These are phyloP conservation scores for Umbelopsis sp. DNA, from an alignment of 192 early-diverging fungal species.

Conservation along the genomic window DNA sequence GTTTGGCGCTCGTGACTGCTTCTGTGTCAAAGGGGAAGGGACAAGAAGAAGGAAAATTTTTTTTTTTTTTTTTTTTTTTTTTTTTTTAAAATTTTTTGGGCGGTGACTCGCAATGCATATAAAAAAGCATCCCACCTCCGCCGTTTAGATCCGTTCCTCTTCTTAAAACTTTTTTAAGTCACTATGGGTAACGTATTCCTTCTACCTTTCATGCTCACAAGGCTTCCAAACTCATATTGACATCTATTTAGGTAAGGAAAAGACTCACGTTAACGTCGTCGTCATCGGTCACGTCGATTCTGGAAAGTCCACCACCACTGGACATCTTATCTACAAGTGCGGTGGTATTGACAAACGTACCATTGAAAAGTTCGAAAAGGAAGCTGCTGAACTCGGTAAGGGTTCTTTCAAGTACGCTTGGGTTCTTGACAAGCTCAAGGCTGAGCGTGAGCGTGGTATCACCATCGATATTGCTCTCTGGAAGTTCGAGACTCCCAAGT, in stretches of 20 bases:
- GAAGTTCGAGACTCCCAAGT: slow-evolving; percentile 97
- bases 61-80: too few relatives aligned
- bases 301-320: slow-evolving; percentile 95
- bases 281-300: slow-evolving; percentile 93
- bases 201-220: not conserved
- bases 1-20: too few relatives aligned
- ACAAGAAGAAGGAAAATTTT: too few relatives aligned
- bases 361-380: slow-evolving; percentile 99
- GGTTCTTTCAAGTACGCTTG: slow-evolving; percentile 99
- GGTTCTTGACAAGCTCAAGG: slow-evolving; percentile 99
- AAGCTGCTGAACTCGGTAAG: slow-evolving; percentile 97
- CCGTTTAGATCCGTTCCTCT: not conserved
- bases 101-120: too few relatives aligned
- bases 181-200: not conserved
- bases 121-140: too few relatives aligned
- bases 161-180: not conserved
- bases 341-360: slow-evolving; percentile 99
- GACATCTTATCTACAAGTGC: slow-evolving; percentile 99
- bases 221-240: not conserved
- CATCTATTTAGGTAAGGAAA: slow-evolving; percentile 64
- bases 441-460: slow-evolving; percentile 99
- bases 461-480: slow-evolving; percentile 98
- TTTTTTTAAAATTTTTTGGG: too few relatives aligned
- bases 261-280: slow-evolving; percentile 90
- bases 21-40: too few relatives aligned